phyloP scores from a whole-genome alignment of 176 grass and related monocot genomes.

The Avena insularis region DNA sequence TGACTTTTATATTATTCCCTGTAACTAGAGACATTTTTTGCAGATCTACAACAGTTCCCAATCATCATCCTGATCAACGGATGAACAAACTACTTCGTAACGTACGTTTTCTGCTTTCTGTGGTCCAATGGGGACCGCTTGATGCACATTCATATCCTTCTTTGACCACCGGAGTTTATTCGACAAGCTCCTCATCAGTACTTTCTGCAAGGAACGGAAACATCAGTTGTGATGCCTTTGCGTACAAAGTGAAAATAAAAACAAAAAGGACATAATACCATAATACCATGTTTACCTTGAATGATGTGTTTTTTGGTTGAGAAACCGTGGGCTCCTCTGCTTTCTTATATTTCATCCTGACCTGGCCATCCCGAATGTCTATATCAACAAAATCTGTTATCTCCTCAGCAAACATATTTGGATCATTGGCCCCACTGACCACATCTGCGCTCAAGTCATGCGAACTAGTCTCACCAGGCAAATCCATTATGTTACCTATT shows the following conservation, averaged over 20 bases:
- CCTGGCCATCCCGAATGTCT: not conserved
- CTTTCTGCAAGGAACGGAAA: conserved; percentile 42
- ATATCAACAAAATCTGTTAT: conserved; percentile 22
- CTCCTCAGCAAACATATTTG: not conserved
- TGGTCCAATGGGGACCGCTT: not conserved
- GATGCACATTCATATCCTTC: conserved; percentile 10
- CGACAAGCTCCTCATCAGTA: conserved; percentile 32
- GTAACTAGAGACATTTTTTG: not conserved
- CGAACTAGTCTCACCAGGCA: conserved; percentile 19
- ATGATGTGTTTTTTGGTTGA: conserved; percentile 44
- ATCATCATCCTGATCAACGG: conserved; percentile 35
- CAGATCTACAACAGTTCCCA: conserved; percentile 54
- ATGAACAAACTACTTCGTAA: conserved; percentile 20
- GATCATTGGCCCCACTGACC: not conserved
- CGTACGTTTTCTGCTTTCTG: not conserved
- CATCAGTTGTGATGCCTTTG: conserved; percentile 20
- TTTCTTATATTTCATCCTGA: conserved; percentile 2
- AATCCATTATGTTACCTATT: not conserved
- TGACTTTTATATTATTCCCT: not conserved
- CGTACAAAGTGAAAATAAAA: not conserved
- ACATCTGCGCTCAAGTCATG: conserved; percentile 12
- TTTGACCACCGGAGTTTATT: conserved; percentile 49
- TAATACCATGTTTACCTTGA: conserved; percentile 47
- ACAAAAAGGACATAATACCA: not conserved
- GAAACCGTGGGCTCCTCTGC: not conserved